These are phyloP conservation scores for Cladophialophora chaetospira DNA, from an alignment of 2,329 filamentous ascomycete genomes.

Conservation along the genomic window DNA sequence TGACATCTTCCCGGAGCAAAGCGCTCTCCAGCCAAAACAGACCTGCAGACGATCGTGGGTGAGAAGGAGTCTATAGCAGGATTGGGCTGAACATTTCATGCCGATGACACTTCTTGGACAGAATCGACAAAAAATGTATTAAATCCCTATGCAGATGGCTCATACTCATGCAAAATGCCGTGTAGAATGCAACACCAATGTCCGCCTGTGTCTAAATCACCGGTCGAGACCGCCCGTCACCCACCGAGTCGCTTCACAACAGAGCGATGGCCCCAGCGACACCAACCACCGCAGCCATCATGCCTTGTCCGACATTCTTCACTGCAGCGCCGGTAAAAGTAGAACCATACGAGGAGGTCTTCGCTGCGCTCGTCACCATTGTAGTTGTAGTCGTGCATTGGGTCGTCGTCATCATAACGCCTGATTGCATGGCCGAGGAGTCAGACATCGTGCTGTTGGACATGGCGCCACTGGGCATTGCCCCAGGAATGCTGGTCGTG, in stretches of 20 bases:
- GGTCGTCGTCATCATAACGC: slow-evolving; percentile 11
- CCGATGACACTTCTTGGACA: not conserved
- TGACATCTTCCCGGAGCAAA: too few relatives aligned
- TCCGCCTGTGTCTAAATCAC: not conserved
- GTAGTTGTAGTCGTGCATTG: slow-evolving; percentile 15
- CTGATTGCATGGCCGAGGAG: not conserved
- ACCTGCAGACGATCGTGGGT: too few relatives aligned
- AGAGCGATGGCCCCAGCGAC: slow-evolving; percentile 24
- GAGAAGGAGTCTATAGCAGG: not conserved
- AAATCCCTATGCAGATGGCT: not conserved
- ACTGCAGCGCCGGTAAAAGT: slow-evolving; percentile 17
- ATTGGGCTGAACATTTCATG: not conserved
- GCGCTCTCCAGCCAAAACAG: too few relatives aligned
- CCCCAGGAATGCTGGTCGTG: not conserved
- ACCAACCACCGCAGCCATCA: slow-evolving; percentile 21
- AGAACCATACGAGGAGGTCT: not conserved
- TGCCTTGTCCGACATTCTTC: slow-evolving; percentile 11
- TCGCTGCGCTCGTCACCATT: not conserved
- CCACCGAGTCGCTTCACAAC: too few relatives aligned
- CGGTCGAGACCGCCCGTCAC: too few relatives aligned
- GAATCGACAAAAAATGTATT: not conserved
- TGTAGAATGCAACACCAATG: not conserved
- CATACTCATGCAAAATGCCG: not conserved
- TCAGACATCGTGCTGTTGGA: slow-evolving; percentile 5
- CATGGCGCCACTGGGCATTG: not conserved